These are phyloP conservation scores for Iberis pinnata DNA, from an alignment of 345 rosid species.

Conservation along the genomic window DNA sequence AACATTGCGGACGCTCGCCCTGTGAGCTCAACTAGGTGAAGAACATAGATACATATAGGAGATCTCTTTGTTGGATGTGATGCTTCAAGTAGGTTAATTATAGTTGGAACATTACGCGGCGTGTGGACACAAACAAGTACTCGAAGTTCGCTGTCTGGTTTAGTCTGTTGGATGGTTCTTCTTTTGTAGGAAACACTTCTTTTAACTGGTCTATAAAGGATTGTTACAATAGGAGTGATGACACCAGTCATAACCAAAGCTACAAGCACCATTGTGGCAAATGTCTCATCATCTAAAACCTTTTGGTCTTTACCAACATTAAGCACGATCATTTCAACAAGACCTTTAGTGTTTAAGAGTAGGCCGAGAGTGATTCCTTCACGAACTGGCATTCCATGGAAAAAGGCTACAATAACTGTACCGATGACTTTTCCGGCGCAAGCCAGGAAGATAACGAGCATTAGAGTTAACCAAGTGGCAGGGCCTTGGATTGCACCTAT, in stretches of 20 bases:
- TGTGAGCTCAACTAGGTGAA: conserved; percentile 90
- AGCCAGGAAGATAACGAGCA: conserved; percentile 46
- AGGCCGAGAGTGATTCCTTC: conserved; percentile 86
- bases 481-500: conserved; percentile 34
- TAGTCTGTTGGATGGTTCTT: conserved; percentile 56
- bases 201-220: conserved; percentile 56
- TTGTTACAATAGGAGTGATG: conserved; percentile 56
- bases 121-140: conserved; percentile 66
- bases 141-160: conserved; percentile 63
- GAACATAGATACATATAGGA: conserved; percentile 67
- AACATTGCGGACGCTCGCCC: conserved; percentile 96
- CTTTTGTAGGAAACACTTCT: conserved; percentile 58
- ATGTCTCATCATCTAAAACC: conserved; percentile 73
- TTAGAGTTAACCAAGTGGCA: conserved; percentile 43
- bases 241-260: conserved; percentile 68
- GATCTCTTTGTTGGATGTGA: conserved; percentile 72
- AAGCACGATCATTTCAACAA: conserved; percentile 81
- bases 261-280: conserved; percentile 73
- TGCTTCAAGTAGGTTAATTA: conserved; percentile 81
- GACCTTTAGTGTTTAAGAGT: conserved; percentile 92
- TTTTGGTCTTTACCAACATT: conserved; percentile 86
- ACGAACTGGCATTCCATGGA: conserved; percentile 64
- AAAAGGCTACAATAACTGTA: conserved; percentile 42
- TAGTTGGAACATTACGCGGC: conserved; percentile 83
- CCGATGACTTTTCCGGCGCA: conserved; percentile 68